Evolutionary conservation across 2,329 filamentous ascomycete genomes (phyloP), one percentile per base, ranked within the genome.

Genomic region (Metarhizium album): DNA sequence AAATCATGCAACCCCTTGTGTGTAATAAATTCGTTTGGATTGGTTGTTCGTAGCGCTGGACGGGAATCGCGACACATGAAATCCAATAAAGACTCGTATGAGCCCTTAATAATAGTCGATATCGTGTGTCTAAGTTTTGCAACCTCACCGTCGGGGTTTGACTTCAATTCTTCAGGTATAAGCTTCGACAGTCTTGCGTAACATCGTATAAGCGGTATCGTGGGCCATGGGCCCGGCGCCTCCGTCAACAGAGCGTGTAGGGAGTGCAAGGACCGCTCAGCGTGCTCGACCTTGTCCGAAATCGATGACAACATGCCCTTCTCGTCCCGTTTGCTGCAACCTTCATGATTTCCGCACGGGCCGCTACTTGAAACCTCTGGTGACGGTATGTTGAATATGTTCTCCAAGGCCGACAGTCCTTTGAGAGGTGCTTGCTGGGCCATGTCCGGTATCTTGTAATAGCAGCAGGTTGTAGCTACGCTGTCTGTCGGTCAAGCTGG

Each of bases 71-170:
- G 51, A 22, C 55, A 43, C 9, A 70, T 58, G 48, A 68, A 64
- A 42, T 70, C 68, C 2, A 66, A 66, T 29, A 75, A 68, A 53
- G 70, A 70, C 1, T 53, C 54, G 53, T 70, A 68, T 11, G 61
- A 63, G 22, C 49, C 22, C 49, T 66, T 65, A 2, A 67, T 58
- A 22, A 63, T 31, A 8, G 53, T 45, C 11, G 52, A 48, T 1
- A 59, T 60, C 11, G 53, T 56, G 3, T 56, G 51, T 20, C 62
- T 45, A 7, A 63, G 47, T 43, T 51, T 49, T 13, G 52, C 46
- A 5, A 52, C 43, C 13, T 54, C 48, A 23, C 47, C 42, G 18
- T 57, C 42, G 2, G 42, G 55, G 20, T 60, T 60, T n/a, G 62
- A 57, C 48, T 66, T 70, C 24, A 59, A 58, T 13, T 56, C 57